These are phyloP conservation scores for Gossypium rotundifolium DNA, from an alignment of 345 rosid genomes.

Conservation along the genomic window DNA sequence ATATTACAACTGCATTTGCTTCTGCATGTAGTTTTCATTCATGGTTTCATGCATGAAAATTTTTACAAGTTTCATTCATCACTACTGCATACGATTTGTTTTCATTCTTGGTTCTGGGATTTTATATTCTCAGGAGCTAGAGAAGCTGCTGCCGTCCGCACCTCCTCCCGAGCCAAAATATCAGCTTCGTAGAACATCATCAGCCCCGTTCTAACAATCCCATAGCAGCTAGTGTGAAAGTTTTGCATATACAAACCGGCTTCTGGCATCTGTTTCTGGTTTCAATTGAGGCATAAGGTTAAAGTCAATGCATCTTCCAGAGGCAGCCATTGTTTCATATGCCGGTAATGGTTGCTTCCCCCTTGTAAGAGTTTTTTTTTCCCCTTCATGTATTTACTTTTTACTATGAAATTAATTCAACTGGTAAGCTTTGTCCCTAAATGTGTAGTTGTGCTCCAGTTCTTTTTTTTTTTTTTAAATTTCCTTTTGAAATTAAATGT, in stretches of 20 bases:
- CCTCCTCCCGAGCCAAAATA: conserved; percentile 58
- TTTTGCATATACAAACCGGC: conserved; percentile 4
- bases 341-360: neutral
- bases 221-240: neutral
- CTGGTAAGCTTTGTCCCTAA: neutral
- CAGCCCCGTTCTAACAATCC: conserved; percentile 48
- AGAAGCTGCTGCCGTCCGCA: conserved; percentile 46
- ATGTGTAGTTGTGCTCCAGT: neutral
- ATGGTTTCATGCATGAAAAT: neutral
- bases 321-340: conserved; percentile 1
- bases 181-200: conserved; percentile 65
- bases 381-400: neutral
- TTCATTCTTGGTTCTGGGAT: neutral
- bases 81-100: neutral
- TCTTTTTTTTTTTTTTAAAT: neutral
- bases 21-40: neutral
- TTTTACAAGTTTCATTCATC: neutral
- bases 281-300: neutral
- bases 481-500: too few relatives aligned
- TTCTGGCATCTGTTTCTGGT: neutral
- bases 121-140: conserved; percentile 46
- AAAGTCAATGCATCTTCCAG: neutral
- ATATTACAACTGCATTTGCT: neutral
- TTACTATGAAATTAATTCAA: conserved; percentile 1
- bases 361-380: neutral